phyloP scores from a whole-genome alignment of 2,329 filamentous ascomycete genomes.

The Penicillium psychrosexuale region DNA sequence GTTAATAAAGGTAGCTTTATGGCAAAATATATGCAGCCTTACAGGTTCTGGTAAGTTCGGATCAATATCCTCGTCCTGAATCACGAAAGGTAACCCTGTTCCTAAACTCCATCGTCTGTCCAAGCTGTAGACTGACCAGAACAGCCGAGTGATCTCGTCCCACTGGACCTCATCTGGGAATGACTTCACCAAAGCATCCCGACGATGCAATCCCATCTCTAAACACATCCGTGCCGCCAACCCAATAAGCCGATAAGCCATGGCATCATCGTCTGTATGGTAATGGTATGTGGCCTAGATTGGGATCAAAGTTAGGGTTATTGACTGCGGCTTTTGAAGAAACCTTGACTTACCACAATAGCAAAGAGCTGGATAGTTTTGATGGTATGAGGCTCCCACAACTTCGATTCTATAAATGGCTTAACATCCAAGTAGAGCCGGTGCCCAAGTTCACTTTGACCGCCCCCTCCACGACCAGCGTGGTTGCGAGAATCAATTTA shows the following conservation, averaged over 20 bases:
- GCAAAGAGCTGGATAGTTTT: conserved; percentile 59
- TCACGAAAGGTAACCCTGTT: conserved; percentile 80
- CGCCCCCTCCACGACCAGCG: conserved; percentile 72
- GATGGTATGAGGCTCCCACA: conserved; percentile 57
- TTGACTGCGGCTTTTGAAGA: not conserved
- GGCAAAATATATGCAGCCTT: conserved; percentile 22
- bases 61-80: conserved; percentile 85
- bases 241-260: conserved; percentile 84
- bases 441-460: conserved; percentile 70
- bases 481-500: conserved; percentile 79
- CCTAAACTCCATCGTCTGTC: conserved; percentile 86
- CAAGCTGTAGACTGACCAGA: conserved; percentile 83
- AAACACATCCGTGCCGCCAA: conserved; percentile 75
- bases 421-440: conserved; percentile 75
- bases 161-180: conserved; percentile 69
- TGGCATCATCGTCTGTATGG: conserved; percentile 76
- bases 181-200: conserved; percentile 65
- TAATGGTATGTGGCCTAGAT: conserved; percentile 72
- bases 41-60: conserved; percentile 75
- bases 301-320: not conserved
- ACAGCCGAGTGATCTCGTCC: conserved; percentile 65
- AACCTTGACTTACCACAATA: conserved; percentile 39
- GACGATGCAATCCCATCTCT: conserved; percentile 78
- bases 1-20: not conserved
- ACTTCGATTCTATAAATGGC: conserved; percentile 62